These are phyloP conservation scores for Candida insectalens DNA, from an alignment of 805 yeast genomes.

Conservation along the genomic window DNA sequence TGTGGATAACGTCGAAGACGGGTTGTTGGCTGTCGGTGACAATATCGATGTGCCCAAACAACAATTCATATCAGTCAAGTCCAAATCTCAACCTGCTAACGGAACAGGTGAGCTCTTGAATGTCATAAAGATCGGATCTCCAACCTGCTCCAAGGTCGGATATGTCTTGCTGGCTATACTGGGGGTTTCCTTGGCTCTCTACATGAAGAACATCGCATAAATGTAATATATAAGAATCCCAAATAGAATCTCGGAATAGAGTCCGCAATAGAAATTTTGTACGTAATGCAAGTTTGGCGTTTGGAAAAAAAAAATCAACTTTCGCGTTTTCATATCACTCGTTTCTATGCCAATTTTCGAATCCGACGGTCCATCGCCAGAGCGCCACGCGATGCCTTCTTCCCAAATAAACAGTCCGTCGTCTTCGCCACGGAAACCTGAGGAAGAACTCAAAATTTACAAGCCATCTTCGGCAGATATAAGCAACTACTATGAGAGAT, in stretches of 20 bases:
- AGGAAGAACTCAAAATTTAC: conserved; percentile 4
- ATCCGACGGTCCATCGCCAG: background rate
- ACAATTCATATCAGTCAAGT: no score
- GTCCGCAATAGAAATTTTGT: no score
- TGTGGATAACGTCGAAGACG: conserved; percentile 42
- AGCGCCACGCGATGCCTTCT: background rate
- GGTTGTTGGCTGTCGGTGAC: conserved; percentile 20
- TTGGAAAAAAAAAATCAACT: no score
- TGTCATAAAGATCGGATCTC: background rate
- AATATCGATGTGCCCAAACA: no score
- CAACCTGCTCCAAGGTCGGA: background rate
- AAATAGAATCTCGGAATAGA: no score
- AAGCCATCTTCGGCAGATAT: conserved; percentile 49
- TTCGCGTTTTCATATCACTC: background rate
- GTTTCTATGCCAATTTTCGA: background rate
- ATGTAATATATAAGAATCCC: no score
- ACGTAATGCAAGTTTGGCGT: no score
- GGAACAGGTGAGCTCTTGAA: background rate
- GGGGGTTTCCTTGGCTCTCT: background rate
- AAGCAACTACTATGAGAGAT: conserved; percentile 57
- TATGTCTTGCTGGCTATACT: background rate
- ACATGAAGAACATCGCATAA: background rate
- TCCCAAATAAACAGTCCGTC: background rate
- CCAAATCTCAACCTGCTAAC: no score
- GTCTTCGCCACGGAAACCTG: background rate